phyloP scores from a whole-genome alignment of 495 filamentous ascomycete species.

The Hypoxylon rickii region DNA sequence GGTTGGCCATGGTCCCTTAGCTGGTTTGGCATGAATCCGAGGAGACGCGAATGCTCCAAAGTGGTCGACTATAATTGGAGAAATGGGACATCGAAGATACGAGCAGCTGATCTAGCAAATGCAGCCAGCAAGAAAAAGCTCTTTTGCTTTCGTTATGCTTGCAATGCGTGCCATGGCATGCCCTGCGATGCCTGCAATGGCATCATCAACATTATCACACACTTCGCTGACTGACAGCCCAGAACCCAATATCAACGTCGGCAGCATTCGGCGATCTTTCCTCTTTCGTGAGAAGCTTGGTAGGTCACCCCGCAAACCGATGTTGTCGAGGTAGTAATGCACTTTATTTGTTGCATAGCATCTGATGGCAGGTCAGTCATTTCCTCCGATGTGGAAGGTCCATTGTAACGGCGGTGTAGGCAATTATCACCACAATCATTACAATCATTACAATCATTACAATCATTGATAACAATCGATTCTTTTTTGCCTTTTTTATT shows the following conservation, averaged over 20 bases:
- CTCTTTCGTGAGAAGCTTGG: constrained; percentile 5
- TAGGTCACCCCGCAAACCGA: constrained; percentile 28
- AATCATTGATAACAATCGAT: too few relatives aligned
- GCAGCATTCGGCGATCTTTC: constrained; percentile 23
- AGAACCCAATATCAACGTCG: constrained; percentile 16
- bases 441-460: too few relatives aligned
- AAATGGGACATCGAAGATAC: too few relatives aligned
- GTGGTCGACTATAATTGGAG: constrained; percentile 15
- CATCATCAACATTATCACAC: too few relatives aligned
- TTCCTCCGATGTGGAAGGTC: not conserved
- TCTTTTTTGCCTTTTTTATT: too few relatives aligned
- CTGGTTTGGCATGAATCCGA: not conserved
- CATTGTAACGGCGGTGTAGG: not conserved
- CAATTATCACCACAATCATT: too few relatives aligned
- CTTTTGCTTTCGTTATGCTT: too few relatives aligned
- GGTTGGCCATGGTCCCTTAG: not conserved
- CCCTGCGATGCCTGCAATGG: too few relatives aligned
- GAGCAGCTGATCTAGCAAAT: too few relatives aligned
- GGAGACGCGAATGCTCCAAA: constrained; percentile 4
- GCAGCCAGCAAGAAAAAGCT: too few relatives aligned
- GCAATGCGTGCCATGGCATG: too few relatives aligned
- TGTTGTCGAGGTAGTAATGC: constrained; percentile 22
- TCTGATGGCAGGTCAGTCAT: constrained; percentile 19
- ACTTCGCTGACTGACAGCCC: too few relatives aligned
- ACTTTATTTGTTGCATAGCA: constrained; percentile 20